Evolutionary conservation across 352 stramenopile species (phyloP).

Genomic region (Phytopythium mirpurense): DNA sequence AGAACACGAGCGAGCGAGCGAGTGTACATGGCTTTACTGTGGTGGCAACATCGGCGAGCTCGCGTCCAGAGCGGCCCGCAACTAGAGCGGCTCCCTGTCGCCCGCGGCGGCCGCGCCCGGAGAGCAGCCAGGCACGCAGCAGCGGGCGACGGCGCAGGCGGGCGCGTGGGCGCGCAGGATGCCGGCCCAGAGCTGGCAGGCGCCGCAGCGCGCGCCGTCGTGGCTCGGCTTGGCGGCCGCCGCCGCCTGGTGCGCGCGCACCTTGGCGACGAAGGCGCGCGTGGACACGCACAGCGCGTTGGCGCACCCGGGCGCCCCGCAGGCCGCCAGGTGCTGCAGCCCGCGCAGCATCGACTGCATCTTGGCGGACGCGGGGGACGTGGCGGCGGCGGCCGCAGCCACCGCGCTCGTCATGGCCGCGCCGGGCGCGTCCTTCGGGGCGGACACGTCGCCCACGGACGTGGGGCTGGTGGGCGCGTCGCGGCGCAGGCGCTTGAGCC

Average conservation of each 20-base stretch:
- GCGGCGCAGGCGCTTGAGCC: conserved; percentile 24
- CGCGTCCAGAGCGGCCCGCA: no score
- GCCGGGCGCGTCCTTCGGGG: neutral
- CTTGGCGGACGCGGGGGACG: conserved; percentile 30
- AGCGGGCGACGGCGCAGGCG: conserved; percentile 17
- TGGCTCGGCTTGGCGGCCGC: conserved; percentile 21
- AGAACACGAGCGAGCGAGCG: no score
- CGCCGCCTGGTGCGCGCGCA: conserved; percentile 25
- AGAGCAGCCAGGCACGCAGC: conserved; percentile 38
- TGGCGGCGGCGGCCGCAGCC: conserved; percentile 6
- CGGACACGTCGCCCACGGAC: conserved; percentile 37
- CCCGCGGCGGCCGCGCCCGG: no score
- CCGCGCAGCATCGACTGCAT: conserved; percentile 56
- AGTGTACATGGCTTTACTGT: no score
- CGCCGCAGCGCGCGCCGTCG: conserved; percentile 30
- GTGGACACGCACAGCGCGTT: conserved; percentile 56
- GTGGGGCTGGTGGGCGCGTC: conserved; percentile 33
- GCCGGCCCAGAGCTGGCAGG: conserved; percentile 51
- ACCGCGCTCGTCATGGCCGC: conserved; percentile 15
- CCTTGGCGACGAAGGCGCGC: conserved; percentile 49
- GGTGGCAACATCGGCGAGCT: no score
- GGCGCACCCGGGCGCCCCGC: conserved; percentile 22
- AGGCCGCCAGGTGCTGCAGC: conserved; percentile 38
- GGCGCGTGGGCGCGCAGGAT: conserved; percentile 32
- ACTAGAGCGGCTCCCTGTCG: no score